A percentile compares a stretch with the other conserved stretches of the same genome.
These are phyloP conservation scores for Lipomyces mesembrius DNA, from an alignment of 805 yeast species.

Conservation along the genomic window DNA sequence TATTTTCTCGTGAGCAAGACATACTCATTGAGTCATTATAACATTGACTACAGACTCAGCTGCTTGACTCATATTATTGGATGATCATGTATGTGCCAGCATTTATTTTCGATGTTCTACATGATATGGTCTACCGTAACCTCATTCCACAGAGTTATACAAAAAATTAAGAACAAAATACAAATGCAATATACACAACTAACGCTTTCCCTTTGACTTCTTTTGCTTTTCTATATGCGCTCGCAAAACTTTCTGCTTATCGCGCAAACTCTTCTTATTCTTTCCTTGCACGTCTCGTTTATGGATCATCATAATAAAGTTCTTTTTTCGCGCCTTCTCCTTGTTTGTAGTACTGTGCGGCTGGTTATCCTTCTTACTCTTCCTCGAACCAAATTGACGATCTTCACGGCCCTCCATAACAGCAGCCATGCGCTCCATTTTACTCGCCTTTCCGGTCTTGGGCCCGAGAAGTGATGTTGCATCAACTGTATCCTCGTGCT, in stretches of 20 bases:
- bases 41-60: no score
- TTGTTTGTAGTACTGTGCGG: conserved; percentile 90
- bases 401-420: conserved; percentile 92
- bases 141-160: background rate
- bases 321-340: conserved; percentile 98
- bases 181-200: background rate
- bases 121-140: background rate
- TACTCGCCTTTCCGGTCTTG: conserved; percentile 74
- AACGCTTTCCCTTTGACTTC: conserved; percentile 50
- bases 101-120: background rate
- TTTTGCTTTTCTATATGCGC: conserved; percentile 91
- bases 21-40: no score
- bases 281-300: conserved; percentile 94
- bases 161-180: background rate
- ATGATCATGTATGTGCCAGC: background rate
- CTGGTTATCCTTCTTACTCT: conserved; percentile 70
- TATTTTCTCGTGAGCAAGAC: no score
- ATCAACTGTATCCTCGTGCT: conserved; percentile 84
- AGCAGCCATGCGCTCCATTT: conserved; percentile 87
- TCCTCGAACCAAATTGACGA: conserved; percentile 86
- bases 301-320: conserved; percentile 98
- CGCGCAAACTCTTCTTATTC: conserved; percentile 84
- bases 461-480: conserved; percentile 77
- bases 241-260: conserved; percentile 80
- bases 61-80: no score